Evolutionary conservation across 257 asterid species (phyloP).

Genomic region (Sherardia arvensis): DNA sequence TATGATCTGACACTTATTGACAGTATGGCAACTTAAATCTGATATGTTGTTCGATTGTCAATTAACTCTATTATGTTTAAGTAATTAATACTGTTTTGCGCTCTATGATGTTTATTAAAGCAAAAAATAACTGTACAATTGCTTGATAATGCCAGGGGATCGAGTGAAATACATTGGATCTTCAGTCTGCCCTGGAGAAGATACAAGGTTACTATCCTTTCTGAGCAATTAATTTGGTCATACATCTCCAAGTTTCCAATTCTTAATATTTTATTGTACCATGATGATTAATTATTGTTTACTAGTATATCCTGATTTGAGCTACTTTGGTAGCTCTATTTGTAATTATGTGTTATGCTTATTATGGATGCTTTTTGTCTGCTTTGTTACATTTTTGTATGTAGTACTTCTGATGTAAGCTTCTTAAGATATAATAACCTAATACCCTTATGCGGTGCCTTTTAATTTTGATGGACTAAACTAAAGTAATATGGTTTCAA

Average conservation of each 20-base stretch:
- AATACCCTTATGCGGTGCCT: neutral
- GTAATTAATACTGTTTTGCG: neutral
- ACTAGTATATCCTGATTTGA: neutral
- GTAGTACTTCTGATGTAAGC: neutral
- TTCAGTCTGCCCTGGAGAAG: slow-evolving; percentile 44
- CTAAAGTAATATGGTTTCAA: neutral
- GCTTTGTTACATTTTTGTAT: neutral
- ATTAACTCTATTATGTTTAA: neutral
- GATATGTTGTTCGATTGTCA: neutral
- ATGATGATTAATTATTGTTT: neutral
- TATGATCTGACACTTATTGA: neutral
- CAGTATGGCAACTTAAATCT: neutral
- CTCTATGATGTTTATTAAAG: neutral
- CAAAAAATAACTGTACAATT: neutral
- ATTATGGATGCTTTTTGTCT: neutral
- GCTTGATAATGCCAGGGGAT: slow-evolving; percentile 68
- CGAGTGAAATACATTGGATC: slow-evolving; percentile 86
- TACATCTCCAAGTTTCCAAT: neutral
- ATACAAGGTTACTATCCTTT: slow-evolving; percentile 50
- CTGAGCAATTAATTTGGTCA: neutral
- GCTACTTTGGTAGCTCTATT: neutral
- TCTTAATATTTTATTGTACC: neutral
- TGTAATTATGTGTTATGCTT: neutral
- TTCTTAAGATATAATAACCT: slow-evolving; percentile 2
- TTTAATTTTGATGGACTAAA: neutral